Conservation (phyloP, 805 yeast species). For the Dipodascus albidus region DNA sequence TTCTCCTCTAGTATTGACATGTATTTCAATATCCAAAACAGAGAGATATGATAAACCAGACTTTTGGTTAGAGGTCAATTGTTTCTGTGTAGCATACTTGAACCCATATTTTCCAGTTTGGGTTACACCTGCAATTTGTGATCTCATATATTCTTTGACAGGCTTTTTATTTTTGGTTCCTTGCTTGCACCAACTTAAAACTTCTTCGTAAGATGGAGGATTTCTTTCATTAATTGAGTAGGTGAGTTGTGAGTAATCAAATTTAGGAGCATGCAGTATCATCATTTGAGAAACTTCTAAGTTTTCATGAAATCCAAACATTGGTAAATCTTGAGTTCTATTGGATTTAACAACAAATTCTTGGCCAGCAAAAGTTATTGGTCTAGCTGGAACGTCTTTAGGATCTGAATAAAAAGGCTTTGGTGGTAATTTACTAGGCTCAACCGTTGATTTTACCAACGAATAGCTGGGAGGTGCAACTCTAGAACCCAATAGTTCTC, state of each 20-base stretch:
- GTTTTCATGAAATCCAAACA: slow-evolving; percentile 18
- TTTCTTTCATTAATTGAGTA: not conserved
- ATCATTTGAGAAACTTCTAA: not conserved
- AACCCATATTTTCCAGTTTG: not conserved
- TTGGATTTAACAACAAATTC: slow-evolving; percentile 38
- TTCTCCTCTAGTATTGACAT: slow-evolving; percentile 39
- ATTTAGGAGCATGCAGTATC: not conserved
- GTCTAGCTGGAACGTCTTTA: slow-evolving; percentile 39
- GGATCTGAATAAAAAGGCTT: slow-evolving; percentile 54
- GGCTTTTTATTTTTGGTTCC: not conserved
- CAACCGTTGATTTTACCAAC: not conserved
- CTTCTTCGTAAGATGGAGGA: not conserved
- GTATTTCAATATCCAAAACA: slow-evolving; percentile 57
- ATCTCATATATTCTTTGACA: not conserved
- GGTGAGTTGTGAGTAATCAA: not conserved
- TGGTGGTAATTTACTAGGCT: slow-evolving; percentile 39
- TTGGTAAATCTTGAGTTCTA: slow-evolving; percentile 25
- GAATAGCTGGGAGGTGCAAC: not conserved
- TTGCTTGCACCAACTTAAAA: not conserved
- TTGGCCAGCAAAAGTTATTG: slow-evolving; percentile 59
- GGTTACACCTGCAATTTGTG: not conserved
- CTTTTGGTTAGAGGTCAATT: not conserved
- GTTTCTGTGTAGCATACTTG: not conserved
- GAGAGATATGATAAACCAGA: slow-evolving; percentile 28
- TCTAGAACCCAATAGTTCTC: not conserved